phyloP scores from a whole-genome alignment of 129 eudicot species.

The Centella asiatica region DNA sequence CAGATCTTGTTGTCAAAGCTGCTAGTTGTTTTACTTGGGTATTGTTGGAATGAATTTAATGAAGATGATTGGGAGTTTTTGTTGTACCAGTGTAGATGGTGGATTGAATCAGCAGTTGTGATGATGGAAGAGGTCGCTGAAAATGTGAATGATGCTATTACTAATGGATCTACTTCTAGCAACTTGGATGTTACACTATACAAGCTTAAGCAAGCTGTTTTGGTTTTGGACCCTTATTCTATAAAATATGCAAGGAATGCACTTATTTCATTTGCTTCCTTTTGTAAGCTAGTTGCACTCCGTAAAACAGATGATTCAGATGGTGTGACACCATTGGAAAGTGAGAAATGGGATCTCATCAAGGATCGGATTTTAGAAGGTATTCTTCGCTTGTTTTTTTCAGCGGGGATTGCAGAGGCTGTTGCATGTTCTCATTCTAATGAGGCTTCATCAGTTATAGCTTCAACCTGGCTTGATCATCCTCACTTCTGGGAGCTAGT shows the following conservation, averaged over 20 bases:
- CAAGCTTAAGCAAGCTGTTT: slow-evolving; percentile 39
- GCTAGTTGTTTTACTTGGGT: slow-evolving; percentile 49
- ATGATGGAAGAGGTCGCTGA: slow-evolving; percentile 81
- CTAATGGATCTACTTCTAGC: slow-evolving; percentile 21
- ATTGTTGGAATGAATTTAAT: slow-evolving; percentile 70
- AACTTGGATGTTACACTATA: slow-evolving; percentile 21
- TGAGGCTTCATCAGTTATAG: slow-evolving; percentile 57
- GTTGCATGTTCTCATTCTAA: slow-evolving; percentile 42
- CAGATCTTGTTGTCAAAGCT: slow-evolving; percentile 61
- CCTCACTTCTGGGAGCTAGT: slow-evolving; percentile 75
- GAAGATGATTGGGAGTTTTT: slow-evolving; percentile 86
- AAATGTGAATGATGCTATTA: slow-evolving; percentile 48
- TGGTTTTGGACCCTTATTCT: slow-evolving; percentile 23
- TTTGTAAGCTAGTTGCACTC: slow-evolving; percentile 28
- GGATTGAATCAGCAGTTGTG: slow-evolving; percentile 81
- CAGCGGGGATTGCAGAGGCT: slow-evolving; percentile 80
- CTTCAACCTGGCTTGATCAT: slow-evolving; percentile 43
- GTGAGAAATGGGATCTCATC: slow-evolving; percentile 48
- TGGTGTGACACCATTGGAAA: slow-evolving; percentile 29
- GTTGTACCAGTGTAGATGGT: slow-evolving; percentile 53
- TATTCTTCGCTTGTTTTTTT: slow-evolving; percentile 75
- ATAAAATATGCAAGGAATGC: slow-evolving; percentile 59
- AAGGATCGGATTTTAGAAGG: slow-evolving; percentile 68
- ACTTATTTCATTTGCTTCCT: slow-evolving; percentile 48
- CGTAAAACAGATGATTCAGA: slow-evolving; percentile 22